Percentiles rank a stretch among this genome's conserved stretches.
These are phyloP conservation scores for Ramaria sp. DNA, from an alignment of 768 basidiomycete genomes.

Conservation along the genomic window DNA sequence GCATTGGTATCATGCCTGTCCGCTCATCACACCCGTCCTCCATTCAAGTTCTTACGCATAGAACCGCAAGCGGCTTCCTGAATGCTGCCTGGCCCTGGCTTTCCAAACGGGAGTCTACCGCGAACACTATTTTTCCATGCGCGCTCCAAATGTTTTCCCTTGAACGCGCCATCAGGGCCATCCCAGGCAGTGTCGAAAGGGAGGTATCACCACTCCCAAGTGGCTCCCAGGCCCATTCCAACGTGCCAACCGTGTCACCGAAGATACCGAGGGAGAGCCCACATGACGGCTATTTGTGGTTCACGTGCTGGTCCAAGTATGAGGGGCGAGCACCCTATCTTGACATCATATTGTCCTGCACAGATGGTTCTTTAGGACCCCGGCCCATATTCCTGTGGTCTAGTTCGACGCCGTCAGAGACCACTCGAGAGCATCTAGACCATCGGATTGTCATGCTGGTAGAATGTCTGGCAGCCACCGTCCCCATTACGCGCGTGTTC, in stretches of 20 bases:
- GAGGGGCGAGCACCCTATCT: conserved; percentile 29
- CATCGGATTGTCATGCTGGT: conserved; percentile 35
- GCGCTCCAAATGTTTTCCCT: conserved; percentile 31
- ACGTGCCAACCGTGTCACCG: conserved; percentile 14
- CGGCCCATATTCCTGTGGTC: conserved; percentile 60
- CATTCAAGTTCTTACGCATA: conserved; percentile 27
- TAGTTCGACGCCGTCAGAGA: conserved; percentile 20
- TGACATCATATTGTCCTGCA: conserved; percentile 50
- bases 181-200: conserved; percentile 12
- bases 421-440: conserved; percentile 26
- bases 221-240: conserved; percentile 20
- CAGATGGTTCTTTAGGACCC: conserved; percentile 39
- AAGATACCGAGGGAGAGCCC: conserved; percentile 7
- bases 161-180: conserved; percentile 27
- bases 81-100: conserved; percentile 26
- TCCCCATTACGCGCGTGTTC: conserved; percentile 34
- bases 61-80: conserved; percentile 30
- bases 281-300: conserved; percentile 30
- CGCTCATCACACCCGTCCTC: conserved; percentile 5
- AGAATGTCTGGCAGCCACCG: conserved; percentile 22
- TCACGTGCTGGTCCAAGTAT: conserved; percentile 26
- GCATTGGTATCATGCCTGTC: background rate
- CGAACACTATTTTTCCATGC: conserved; percentile 42
- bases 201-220: conserved; percentile 21
- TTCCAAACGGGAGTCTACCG: conserved; percentile 24